Base-by-base conservation (phyloP, 2,329 filamentous ascomycete species). In the Monosporascus sp. region DNA sequence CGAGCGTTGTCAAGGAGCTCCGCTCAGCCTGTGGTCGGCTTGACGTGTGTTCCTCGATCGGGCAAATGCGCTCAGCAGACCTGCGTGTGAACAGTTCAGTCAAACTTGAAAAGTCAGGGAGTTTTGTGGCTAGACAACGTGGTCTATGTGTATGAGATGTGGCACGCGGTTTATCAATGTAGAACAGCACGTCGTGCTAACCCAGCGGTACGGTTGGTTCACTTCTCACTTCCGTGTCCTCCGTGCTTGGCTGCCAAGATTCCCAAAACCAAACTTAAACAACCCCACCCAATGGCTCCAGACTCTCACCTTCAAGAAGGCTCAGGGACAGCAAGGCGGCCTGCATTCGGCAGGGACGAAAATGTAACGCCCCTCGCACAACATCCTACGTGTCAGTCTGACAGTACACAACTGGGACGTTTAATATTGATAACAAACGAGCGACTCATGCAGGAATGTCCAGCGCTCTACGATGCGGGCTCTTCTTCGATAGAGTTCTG, bases 361-460 rank as follows among this genome's bases (percentile, higher is more conserved):
- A 52, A 54, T 55, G 53, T 62, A 52, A 45, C 52, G 55, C 58
- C 44, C 55, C 56, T 52, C 53, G 57, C 58, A 60, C 59, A 58
- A 60, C 56, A 51, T 61, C 64, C 64, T 65, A 68, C 65, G 66
- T 68, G 66, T 67, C 66, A 66, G 59, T 67, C 63, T 55, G 54
- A 51, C 58, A 60, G 57, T 52, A 55, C 55, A 58, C 52, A 51
- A 62, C 54, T 59, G 58, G 55, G 50, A 55, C 51, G 22, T 55
- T 58, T 53, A 26, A 57, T 51, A 51, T 51, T 56, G 51, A 55
- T 54, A 53, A 57, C 59, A 17, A 38, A 45, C 20, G 9, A 45
- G 20, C 55, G 58, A 58, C 56, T 53, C 47, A 60, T 60, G 56
- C 56, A 51, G 37, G 20, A 37, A 6, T 9, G 24, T 41, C 22